phyloP scores from a whole-genome alignment of 2,329 filamentous ascomycete species.

The Colletotrichum tropicicola region DNA sequence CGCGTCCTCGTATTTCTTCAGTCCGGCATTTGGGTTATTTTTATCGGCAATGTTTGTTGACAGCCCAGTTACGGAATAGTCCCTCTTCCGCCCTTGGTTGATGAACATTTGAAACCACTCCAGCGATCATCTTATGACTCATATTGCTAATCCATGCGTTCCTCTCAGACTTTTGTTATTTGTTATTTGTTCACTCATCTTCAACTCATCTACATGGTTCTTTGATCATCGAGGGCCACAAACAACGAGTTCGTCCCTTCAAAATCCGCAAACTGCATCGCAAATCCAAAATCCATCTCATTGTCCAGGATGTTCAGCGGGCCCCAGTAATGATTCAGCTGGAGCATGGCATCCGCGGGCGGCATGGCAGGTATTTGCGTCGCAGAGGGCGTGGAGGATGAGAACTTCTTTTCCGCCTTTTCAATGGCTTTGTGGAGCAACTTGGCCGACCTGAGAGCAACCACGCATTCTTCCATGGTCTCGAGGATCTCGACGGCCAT shows the following conservation, averaged over 20 bases:
- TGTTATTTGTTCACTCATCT: neutral
- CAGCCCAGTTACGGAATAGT: no score
- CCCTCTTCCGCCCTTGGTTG: no score
- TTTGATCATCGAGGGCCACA: conserved; percentile 15
- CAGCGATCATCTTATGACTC: no score
- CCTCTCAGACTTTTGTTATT: no score
- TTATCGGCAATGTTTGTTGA: neutral
- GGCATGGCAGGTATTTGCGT: conserved; percentile 16
- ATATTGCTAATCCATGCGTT: no score
- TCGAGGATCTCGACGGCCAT: conserved; percentile 37
- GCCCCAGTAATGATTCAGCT: conserved; percentile 36
- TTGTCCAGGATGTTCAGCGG: conserved; percentile 36
- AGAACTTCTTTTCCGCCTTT: conserved; percentile 30
- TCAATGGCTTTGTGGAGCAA: conserved; percentile 37
- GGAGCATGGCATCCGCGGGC: conserved; percentile 27
- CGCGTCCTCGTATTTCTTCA: neutral
- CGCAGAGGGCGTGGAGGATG: neutral
- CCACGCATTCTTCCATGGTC: conserved; percentile 38
- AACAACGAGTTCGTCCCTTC: conserved; percentile 21
- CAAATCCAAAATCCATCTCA: conserved; percentile 35
- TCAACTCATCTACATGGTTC: neutral
- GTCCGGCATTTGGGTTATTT: neutral
- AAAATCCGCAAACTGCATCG: conserved; percentile 33
- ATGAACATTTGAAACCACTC: no score
- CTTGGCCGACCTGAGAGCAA: conserved; percentile 36